phyloP scores from a whole-genome alignment of 352 stramenopile genomes.

The Blastocystis sp. region DNA sequence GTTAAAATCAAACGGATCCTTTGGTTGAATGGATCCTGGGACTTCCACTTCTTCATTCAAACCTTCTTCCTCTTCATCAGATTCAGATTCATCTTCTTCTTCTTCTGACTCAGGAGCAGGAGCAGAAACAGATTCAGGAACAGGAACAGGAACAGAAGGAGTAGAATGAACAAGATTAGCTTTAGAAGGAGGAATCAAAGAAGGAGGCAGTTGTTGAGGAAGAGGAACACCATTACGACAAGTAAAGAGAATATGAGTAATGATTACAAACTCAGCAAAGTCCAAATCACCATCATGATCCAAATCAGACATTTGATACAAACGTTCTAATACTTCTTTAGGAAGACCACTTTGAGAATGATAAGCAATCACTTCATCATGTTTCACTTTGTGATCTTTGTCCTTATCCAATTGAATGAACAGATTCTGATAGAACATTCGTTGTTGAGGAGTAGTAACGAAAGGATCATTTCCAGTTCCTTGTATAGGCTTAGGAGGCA shows the following conservation, averaged over 20 bases:
- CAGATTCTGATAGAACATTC: slow-evolving; percentile 44
- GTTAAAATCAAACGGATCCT: not conserved
- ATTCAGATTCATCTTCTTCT: not conserved
- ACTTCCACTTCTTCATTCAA: not conserved
- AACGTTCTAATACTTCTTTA: not conserved
- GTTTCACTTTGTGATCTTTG: slow-evolving; percentile 10
- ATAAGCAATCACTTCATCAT: slow-evolving; percentile 39
- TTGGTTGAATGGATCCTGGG: not conserved
- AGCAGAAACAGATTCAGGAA: not conserved
- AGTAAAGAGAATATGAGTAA: slow-evolving; percentile 14
- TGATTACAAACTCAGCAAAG: slow-evolving; percentile 35
- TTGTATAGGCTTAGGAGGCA: too few relatives aligned
- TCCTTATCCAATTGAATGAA: slow-evolving; percentile 55
- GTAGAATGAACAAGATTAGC: not conserved
- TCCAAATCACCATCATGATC: slow-evolving; percentile 14
- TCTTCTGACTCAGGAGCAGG: not conserved
- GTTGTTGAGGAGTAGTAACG: slow-evolving; percentile 40
- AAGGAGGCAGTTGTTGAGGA: not conserved
- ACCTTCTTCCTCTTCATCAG: not conserved
- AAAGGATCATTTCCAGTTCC: slow-evolving; percentile 12
- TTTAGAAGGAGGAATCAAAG: slow-evolving; percentile 36
- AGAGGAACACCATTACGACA: slow-evolving; percentile 15
- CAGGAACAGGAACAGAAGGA: not conserved
- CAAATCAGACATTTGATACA: slow-evolving; percentile 21
- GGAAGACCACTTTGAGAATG: slow-evolving; percentile 47